Conservation (phyloP, 2,329 filamentous ascomycete genomes). For the Mycosphaerelloides madeirae region DNA sequence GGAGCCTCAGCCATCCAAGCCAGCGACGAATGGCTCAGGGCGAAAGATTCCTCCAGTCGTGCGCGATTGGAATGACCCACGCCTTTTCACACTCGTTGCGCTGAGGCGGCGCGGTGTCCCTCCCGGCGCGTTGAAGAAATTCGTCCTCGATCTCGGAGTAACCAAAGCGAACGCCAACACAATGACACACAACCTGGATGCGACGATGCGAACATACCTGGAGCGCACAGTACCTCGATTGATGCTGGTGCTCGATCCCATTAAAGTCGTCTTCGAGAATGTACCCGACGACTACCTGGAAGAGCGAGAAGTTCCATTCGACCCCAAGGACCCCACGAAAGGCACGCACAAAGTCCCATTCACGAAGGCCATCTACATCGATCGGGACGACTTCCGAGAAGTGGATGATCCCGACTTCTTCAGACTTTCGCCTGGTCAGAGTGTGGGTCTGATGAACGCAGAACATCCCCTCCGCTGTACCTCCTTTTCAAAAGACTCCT, state of each 20-base stretch:
- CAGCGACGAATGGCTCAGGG: constrained; percentile 16
- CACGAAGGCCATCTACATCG: constrained; percentile 78
- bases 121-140: constrained; percentile 80
- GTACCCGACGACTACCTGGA: constrained; percentile 62
- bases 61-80: constrained; percentile 84
- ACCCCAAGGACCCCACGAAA: constrained; percentile 69
- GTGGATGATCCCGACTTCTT: constrained; percentile 69
- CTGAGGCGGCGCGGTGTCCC: constrained; percentile 81
- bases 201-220: constrained; percentile 77
- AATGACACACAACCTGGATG: constrained; percentile 76
- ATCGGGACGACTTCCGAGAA: constrained; percentile 72
- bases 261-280: constrained; percentile 78
- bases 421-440: constrained; percentile 69
- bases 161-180: constrained; percentile 78
- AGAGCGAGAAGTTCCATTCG: constrained; percentile 70
- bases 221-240: constrained; percentile 83
- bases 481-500: constrained; percentile 62
- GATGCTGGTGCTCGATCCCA: constrained; percentile 82
- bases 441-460: constrained; percentile 67
- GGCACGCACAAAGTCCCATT: constrained; percentile 60
- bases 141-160: constrained; percentile 86
- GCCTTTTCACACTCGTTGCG: constrained; percentile 80
- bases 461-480: constrained; percentile 65
- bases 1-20: constrained; percentile 25
- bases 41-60: constrained; percentile 53